Percentiles rank a stretch among this genome's conserved stretches.
Evolutionary conservation across 2,329 filamentous ascomycete genomes (phyloP).

Genomic region (Aspergillus sp.): DNA sequence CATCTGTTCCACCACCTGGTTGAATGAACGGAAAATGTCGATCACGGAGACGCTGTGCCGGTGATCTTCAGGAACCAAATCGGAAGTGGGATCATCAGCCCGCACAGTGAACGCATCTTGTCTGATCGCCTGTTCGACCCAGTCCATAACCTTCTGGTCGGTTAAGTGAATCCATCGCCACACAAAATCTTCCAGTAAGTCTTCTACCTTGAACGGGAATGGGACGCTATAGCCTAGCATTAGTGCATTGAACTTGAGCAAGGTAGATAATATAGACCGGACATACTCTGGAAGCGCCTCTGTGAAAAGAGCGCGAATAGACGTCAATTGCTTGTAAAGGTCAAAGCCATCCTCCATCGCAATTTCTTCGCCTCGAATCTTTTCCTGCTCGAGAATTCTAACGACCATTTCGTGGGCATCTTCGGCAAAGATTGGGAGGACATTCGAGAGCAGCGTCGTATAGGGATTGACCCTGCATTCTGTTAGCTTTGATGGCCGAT

Average conservation of each 20-base stretch:
- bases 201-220: constrained; percentile 87
- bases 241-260: constrained; percentile 7
- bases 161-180: constrained; percentile 91
- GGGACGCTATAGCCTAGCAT: constrained; percentile 49
- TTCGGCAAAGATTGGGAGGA: constrained; percentile 86
- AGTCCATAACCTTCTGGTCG: constrained; percentile 74
- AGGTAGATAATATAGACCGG: not conserved
- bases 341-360: constrained; percentile 91
- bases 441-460: constrained; percentile 74
- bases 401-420: constrained; percentile 84
- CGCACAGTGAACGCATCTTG: constrained; percentile 83
- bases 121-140: constrained; percentile 87
- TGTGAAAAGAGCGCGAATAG: constrained; percentile 77
- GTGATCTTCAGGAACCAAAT: constrained; percentile 71
- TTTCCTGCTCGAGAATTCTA: constrained; percentile 72
- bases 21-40: constrained; percentile 92
- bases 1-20: constrained; percentile 84
- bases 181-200: constrained; percentile 83
- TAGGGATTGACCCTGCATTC: constrained; percentile 54
- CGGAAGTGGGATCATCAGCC: constrained; percentile 57
- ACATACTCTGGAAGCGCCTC: constrained; percentile 65
- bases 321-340: constrained; percentile 83
- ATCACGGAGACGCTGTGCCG: constrained; percentile 91
- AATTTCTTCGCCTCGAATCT: constrained; percentile 70
- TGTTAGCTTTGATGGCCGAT: constrained; percentile 29